Evolutionary conservation across 179 eudicot genomes (phyloP).

Genomic region (Sideroxylon spinosum): DNA sequence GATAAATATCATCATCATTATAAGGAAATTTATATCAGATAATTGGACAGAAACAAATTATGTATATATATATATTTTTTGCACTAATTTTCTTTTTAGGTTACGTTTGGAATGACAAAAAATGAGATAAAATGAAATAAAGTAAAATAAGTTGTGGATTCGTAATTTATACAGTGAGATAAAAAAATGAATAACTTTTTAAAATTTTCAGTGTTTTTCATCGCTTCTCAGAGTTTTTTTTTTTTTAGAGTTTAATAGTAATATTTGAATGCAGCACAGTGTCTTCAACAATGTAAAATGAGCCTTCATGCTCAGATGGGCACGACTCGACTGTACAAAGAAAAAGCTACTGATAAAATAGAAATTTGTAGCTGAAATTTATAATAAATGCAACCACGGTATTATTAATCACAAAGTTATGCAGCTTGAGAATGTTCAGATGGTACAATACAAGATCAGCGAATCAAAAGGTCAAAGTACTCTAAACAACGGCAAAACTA

Average conservation of each 20-base stretch:
- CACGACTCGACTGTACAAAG: not conserved
- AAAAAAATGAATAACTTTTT: too few relatives aligned
- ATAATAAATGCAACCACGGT: not conserved
- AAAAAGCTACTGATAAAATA: not conserved
- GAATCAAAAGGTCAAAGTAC: not conserved
- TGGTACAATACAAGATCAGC: constrained; percentile 4
- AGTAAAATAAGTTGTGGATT: too few relatives aligned
- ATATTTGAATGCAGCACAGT: too few relatives aligned
- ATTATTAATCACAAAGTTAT: not conserved
- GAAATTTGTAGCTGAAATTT: not conserved
- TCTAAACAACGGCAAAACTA: not conserved
- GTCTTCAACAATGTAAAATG: too few relatives aligned
- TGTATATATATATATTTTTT: not conserved
- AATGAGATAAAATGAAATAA: too few relatives aligned
- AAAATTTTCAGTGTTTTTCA: too few relatives aligned
- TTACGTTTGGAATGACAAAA: too few relatives aligned
- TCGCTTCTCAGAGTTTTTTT: too few relatives aligned
- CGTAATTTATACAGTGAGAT: too few relatives aligned
- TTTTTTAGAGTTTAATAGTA: too few relatives aligned
- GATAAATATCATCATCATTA: too few relatives aligned
- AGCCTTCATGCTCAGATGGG: not conserved
- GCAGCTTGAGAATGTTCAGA: not conserved
- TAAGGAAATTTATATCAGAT: not conserved
- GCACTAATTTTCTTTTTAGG: too few relatives aligned
- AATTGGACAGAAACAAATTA: not conserved